Base-by-base conservation (phyloP, 768 basidiomycete genomes). In the Brasilioporus rufonigricans region DNA sequence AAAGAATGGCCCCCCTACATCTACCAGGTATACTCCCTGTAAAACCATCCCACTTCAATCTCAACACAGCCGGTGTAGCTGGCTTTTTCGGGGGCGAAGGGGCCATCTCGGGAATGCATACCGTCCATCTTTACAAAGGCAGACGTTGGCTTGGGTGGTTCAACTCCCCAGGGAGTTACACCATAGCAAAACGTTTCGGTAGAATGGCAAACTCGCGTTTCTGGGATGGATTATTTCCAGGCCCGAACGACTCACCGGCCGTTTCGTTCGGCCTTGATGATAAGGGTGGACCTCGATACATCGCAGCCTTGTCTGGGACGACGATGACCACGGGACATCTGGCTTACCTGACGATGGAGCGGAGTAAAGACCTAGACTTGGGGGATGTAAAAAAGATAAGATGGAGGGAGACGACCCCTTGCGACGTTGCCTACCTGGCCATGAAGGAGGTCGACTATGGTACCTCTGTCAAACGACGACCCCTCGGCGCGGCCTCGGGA, bases 1-100 rank as follows among this genome's bases (percentile, higher is more conserved):
- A 26, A 19, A 11, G 14, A 14, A 60, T 66, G 55, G 33, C 61
- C 14, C 55, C 64, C 64, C 10, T 41, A 54, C 8, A 61, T 63
- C 23, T 55, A 36, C 36, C 57, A 48, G 3, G 5, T 12, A 23
- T 4, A 13, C 58, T 66, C 21, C 44, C 64, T 32, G 16, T 29
- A 1, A 0, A 16, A 7, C 18, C 18, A 18, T 19, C 54, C 18
- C 40, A 48, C 23, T 66, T 69, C 39, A 40, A 21, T 5, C 64
- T 73, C 38, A 60, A 74, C 24, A 39, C 65, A 0, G 60, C 65
- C 9, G 73, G 66, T 5, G 59, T 73, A 11, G 68, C 71, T 9
- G 73, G 71, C 11, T 66, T 74, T 26, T 71, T 73, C 8, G 73
- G 73, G 3, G 71, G 72, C 4, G 61, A 74, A 16, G 72, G 70